These are phyloP conservation scores for Eucalyptus decipiens DNA, from an alignment of 345 rosid species.

Conservation along the genomic window DNA sequence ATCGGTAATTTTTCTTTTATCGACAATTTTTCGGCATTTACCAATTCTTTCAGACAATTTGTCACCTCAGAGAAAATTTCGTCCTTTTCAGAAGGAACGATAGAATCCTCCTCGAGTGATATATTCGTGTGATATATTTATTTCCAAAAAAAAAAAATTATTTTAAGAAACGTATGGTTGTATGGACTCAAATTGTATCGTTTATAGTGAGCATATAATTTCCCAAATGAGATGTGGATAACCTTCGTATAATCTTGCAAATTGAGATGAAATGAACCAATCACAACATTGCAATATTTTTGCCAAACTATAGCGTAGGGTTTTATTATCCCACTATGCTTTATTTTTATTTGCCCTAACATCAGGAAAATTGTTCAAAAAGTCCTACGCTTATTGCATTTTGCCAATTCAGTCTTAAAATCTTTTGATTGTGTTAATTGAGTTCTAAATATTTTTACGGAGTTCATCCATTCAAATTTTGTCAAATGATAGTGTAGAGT, in stretches of 20 bases:
- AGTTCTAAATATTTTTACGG: too few species aligned
- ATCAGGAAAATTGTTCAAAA: not conserved
- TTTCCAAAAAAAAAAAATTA: not conserved
- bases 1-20: not conserved
- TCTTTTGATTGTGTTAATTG: too few species aligned
- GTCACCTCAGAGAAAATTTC: not conserved
- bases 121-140: not conserved
- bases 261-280: not conserved
- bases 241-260: not conserved
- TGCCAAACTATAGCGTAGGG: not conserved
- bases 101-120: not conserved
- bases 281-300: not conserved
- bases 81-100: not conserved
- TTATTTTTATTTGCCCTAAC: not conserved
- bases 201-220: not conserved
- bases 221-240: not conserved
- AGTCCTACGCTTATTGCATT: rapidly evolving
- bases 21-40: not conserved
- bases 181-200: not conserved
- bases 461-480: not conserved
- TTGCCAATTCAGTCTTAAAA: too few species aligned
- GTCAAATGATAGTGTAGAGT: not conserved
- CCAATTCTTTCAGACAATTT: not conserved
- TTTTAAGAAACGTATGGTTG: not conserved
- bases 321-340: not conserved